Percentiles rank a stretch among this genome's conserved stretches.
Evolutionary conservation across 2,329 filamentous ascomycete species (phyloP).

Genomic region (Aspergillus pseudoglaucus): DNA sequence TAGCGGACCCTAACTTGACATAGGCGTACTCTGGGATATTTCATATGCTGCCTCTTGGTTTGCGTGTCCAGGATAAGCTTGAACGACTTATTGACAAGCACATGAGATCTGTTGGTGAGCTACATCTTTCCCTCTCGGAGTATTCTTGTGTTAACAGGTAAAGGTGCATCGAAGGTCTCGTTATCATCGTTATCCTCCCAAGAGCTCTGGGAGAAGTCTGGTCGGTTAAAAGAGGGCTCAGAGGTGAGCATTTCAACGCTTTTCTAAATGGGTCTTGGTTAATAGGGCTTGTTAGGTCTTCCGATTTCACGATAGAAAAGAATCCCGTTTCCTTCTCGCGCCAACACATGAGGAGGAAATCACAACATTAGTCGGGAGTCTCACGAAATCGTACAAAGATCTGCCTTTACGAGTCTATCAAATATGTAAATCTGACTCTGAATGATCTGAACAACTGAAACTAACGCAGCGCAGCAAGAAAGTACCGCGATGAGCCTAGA

Average conservation of each 20-base stretch:
- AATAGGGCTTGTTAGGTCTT: slow-evolving; percentile 57
- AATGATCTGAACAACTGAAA: neutral
- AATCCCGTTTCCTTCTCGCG: slow-evolving; percentile 66
- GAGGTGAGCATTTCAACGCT: too few species aligned
- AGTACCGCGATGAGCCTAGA: slow-evolving; percentile 88
- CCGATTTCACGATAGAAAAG: slow-evolving; percentile 70
- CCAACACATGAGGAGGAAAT: slow-evolving; percentile 98
- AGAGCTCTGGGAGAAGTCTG: slow-evolving; percentile 73
- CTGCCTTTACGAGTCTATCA: slow-evolving; percentile 86
- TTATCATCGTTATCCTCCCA: slow-evolving; percentile 82
- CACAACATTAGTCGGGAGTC: slow-evolving; percentile 67
- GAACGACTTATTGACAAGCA: slow-evolving; percentile 80
- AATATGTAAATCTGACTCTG: slow-evolving; percentile 57
- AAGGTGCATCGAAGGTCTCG: slow-evolving; percentile 71
- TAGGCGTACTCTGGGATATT: slow-evolving; percentile 85
- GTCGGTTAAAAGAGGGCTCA: slow-evolving; percentile 68
- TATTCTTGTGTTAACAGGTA: neutral
- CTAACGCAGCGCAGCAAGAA: slow-evolving; percentile 54
- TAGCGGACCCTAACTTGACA: neutral
- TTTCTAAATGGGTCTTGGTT: neutral
- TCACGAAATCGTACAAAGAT: slow-evolving; percentile 75
- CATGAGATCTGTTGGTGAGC: slow-evolving; percentile 66
- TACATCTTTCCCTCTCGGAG: slow-evolving; percentile 1
- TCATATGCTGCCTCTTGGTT: slow-evolving; percentile 80
- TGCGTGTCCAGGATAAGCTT: slow-evolving; percentile 81